Conservation (phyloP, 345 rosid genomes). For the Eucalyptus rudis region DNA sequence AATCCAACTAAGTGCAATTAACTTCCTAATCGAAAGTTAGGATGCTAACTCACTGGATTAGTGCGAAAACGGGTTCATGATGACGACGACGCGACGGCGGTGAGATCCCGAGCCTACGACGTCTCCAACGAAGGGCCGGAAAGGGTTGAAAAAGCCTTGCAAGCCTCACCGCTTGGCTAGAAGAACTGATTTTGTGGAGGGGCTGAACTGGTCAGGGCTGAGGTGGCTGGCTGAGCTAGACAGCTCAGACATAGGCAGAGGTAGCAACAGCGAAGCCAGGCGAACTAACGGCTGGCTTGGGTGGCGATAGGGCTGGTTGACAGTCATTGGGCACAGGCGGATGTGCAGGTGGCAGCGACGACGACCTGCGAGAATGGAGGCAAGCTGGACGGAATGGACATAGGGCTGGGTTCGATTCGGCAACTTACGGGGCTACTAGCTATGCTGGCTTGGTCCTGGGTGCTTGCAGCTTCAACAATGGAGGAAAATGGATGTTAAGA, state of each 20-base stretch:
- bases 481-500: no score
- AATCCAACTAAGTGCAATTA: no score
- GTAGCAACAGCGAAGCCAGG: accelerated
- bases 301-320: accelerated
- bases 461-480: no score
- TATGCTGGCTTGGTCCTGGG: no score
- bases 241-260: accelerated
- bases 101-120: no score
- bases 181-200: no score
- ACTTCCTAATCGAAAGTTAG: accelerated
- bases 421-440: accelerated
- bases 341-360: accelerated
- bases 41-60: no score
- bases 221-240: accelerated
- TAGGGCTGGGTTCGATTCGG: accelerated
- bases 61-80: accelerated
- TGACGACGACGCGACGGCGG: accelerated
- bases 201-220: accelerated
- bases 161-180: no score
- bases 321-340: accelerated
- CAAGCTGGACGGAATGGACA: accelerated
- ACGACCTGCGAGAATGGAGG: accelerated
- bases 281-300: accelerated
- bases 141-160: no score
- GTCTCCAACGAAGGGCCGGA: accelerated